phyloP scores from a whole-genome alignment of 75 land plant genomes.

The Ceratopteris richardii region DNA sequence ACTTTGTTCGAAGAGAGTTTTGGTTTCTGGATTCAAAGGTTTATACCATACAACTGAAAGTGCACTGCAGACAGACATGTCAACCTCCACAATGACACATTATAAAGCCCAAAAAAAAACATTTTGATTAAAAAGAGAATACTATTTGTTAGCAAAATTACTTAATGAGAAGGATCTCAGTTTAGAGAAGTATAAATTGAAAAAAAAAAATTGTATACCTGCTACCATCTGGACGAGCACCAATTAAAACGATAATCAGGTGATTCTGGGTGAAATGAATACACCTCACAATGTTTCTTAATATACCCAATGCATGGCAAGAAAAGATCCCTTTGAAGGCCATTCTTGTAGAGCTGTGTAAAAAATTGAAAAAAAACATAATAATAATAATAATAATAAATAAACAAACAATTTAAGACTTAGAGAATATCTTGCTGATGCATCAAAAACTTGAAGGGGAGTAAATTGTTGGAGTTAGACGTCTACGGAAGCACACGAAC shows the following conservation, averaged over 20 bases:
- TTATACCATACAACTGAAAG: conserved; percentile 25
- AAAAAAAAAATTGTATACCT: conserved; percentile 11
- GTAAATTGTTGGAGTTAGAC: too few species aligned
- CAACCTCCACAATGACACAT: neutral
- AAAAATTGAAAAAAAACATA: neutral
- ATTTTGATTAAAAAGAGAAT: neutral
- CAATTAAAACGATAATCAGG: conserved; percentile 32
- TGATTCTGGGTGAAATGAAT: conserved; percentile 23
- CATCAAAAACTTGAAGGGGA: too few species aligned
- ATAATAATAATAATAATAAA: neutral
- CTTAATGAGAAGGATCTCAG: neutral
- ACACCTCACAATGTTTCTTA: conserved; percentile 22
- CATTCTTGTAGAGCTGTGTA: conserved; percentile 32
- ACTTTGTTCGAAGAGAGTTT: conserved; percentile 5
- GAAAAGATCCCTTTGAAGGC: conserved; percentile 28
- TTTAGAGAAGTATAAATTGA: neutral
- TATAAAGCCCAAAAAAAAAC: too few species aligned
- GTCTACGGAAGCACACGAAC: too few species aligned
- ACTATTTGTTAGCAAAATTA: too few species aligned
- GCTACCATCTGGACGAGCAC: conserved; percentile 35
- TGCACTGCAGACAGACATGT: conserved; percentile 14
- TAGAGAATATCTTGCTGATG: too few species aligned
- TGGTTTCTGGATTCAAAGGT: conserved; percentile 18
- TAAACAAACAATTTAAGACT: neutral
- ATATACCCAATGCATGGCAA: conserved; percentile 31